phyloP scores from a whole-genome alignment of 192 early-diverging fungal genomes.

The Mortierella hygrophila region DNA sequence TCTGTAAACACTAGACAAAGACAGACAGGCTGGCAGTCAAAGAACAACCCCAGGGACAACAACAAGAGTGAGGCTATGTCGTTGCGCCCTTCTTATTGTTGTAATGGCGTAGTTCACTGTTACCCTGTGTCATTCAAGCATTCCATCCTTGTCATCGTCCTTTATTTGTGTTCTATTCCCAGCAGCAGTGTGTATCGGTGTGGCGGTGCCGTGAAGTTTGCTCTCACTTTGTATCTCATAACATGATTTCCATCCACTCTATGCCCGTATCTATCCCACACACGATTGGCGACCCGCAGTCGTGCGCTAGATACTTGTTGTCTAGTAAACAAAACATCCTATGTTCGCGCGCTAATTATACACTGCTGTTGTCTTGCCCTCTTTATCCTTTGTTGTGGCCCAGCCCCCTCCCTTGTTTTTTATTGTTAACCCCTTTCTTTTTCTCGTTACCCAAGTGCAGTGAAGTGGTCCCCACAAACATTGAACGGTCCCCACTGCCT shows the following conservation, averaged over 20 bases:
- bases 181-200: background rate
- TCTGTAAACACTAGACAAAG: too few species aligned
- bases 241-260: background rate
- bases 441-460: too few species aligned
- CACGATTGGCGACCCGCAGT: background rate
- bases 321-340: too few species aligned
- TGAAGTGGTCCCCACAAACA: too few species aligned
- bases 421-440: background rate
- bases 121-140: background rate
- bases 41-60: too few species aligned
- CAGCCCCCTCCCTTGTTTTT: background rate
- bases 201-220: background rate
- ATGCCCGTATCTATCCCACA: background rate
- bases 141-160: background rate
- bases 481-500: too few species aligned
- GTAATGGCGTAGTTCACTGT: background rate
- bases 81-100: too few species aligned
- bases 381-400: background rate
- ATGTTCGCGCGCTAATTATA: too few species aligned
- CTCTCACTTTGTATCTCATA: background rate
- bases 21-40: too few species aligned
- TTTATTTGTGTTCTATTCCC: background rate
- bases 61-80: too few species aligned
- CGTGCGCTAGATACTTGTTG: too few species aligned
- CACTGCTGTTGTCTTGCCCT: background rate